Evolutionary conservation across 306 rosid genomes (phyloP).

Genomic region (Rosa chinensis): DNA sequence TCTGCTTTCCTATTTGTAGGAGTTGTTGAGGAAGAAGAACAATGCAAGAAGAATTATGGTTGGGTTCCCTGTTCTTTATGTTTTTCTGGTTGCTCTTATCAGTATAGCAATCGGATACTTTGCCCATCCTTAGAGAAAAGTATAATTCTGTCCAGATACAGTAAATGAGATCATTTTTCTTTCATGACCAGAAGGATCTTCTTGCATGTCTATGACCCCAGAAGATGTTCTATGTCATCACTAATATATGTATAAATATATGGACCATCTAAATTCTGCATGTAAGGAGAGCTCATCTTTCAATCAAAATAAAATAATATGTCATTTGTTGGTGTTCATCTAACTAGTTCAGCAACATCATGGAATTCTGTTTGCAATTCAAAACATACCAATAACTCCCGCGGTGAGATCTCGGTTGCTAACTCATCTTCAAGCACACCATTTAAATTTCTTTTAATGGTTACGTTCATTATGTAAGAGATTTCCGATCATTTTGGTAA

Average conservation of each 20-base stretch:
- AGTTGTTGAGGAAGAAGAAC: constrained; percentile 52
- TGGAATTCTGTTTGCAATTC: not conserved
- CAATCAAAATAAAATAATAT: not conserved
- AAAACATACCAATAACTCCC: not conserved
- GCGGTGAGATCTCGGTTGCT: too few species aligned
- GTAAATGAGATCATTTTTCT: not conserved
- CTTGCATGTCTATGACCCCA: constrained; percentile 34
- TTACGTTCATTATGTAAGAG: too few species aligned
- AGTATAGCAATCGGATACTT: constrained; percentile 68
- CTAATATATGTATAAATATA: constrained; percentile 15
- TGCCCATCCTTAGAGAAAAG: constrained; percentile 47
- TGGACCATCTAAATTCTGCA: constrained; percentile 35
- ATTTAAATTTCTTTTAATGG: too few species aligned
- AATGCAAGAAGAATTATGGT: constrained; percentile 36
- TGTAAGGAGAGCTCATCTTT: not conserved
- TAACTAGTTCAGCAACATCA: not conserved
- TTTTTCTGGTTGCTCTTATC: constrained; percentile 65
- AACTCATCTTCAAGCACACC: too few species aligned
- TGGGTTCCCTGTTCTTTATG: constrained; percentile 80
- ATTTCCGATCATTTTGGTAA: too few species aligned
- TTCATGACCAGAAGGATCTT: constrained; percentile 29
- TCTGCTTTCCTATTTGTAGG: constrained; percentile 47
- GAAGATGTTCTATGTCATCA: constrained; percentile 14
- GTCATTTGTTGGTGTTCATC: not conserved
- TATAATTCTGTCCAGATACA: constrained; percentile 4